phyloP scores from a whole-genome alignment of 148 eudicot genomes.

The Rhododendron griersonianum region DNA sequence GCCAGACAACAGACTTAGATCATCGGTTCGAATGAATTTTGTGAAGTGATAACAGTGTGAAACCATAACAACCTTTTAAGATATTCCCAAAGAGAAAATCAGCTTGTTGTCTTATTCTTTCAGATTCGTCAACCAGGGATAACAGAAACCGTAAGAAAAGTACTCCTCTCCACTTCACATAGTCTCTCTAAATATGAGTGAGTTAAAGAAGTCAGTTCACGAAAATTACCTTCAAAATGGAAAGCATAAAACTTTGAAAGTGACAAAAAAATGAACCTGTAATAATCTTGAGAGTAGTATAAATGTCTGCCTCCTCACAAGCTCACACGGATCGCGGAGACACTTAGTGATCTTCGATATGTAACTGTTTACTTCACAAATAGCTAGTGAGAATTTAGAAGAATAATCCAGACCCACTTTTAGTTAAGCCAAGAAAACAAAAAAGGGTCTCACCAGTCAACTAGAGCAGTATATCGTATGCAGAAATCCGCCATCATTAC shows the following conservation, averaged over 20 bases:
- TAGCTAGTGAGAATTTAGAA: constrained; percentile 13
- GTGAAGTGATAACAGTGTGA: neutral
- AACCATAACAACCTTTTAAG: constrained; percentile 61
- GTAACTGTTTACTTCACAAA: constrained; percentile 49
- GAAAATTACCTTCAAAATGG: constrained; percentile 12
- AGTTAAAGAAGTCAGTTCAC: neutral
- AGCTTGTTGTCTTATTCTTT: constrained; percentile 76
- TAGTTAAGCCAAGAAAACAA: neutral
- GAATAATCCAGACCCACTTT: neutral
- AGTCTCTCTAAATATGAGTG: constrained; percentile 64
- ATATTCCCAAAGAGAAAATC: constrained; percentile 90
- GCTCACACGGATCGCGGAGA: constrained; percentile 91
- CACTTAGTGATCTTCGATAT: constrained; percentile 88
- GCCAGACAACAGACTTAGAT: neutral
- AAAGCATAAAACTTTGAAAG: neutral
- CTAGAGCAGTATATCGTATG: constrained; percentile 90
- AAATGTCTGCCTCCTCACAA: constrained; percentile 93
- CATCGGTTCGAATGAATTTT: neutral
- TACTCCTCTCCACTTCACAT: constrained; percentile 97
- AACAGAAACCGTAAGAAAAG: constrained; percentile 85
- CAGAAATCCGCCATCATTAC: constrained; percentile 94
- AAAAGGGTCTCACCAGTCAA: constrained; percentile 70
- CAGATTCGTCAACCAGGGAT: constrained; percentile 92
- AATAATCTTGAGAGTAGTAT: constrained; percentile 80
- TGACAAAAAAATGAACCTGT: constrained; percentile 48